Evolutionary conservation across 1,284 basidiomycete genomes (phyloP).

Genomic region (Ustilago vetiveriae): DNA sequence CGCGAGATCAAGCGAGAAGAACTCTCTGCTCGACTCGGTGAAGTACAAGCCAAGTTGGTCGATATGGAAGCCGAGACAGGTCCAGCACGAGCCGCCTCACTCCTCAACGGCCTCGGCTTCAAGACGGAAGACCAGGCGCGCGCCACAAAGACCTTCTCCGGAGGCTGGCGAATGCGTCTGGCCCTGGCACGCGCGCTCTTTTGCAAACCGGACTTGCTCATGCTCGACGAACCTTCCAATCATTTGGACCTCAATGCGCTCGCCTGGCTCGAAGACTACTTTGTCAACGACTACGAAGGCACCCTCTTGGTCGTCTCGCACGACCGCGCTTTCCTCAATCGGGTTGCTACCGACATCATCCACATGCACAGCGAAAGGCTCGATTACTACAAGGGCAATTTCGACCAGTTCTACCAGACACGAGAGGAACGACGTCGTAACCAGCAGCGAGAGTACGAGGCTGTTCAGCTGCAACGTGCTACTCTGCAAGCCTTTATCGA

Average conservation of each 20-base stretch:
- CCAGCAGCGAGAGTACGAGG: slow-evolving; percentile 79
- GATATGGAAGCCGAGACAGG: slow-evolving; percentile 99
- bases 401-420: slow-evolving; percentile 98
- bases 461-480: slow-evolving; percentile 92
- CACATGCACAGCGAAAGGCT: slow-evolving; percentile 94
- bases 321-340: slow-evolving; percentile 97
- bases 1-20: slow-evolving; percentile 75
- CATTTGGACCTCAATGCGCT: slow-evolving; percentile 75
- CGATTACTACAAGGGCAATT: slow-evolving; percentile 98
- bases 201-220: slow-evolving; percentile 74
- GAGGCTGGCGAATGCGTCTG: slow-evolving; percentile 99
- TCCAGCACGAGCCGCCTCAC: slow-evolving; percentile 86
- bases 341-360: slow-evolving; percentile 95
- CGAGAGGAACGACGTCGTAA: slow-evolving; percentile 93
- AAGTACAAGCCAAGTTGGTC: slow-evolving; percentile 87
- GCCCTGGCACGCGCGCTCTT: slow-evolving; percentile 95
- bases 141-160: slow-evolving; percentile 82
- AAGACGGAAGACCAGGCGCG: slow-evolving; percentile 80
- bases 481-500: slow-evolving; percentile 94
- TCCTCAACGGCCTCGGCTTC: slow-evolving; percentile 93
- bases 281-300: slow-evolving; percentile 85
- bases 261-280: slow-evolving; percentile 72
- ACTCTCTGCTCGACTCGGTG: slow-evolving; percentile 82
- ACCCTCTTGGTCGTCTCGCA: slow-evolving; percentile 97
- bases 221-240: slow-evolving; percentile 81